Evolutionary conservation across 768 basidiomycete genomes (phyloP), one percentile per base, ranked within the genome.

Genomic region (Pleurotus pulmonarius): DNA sequence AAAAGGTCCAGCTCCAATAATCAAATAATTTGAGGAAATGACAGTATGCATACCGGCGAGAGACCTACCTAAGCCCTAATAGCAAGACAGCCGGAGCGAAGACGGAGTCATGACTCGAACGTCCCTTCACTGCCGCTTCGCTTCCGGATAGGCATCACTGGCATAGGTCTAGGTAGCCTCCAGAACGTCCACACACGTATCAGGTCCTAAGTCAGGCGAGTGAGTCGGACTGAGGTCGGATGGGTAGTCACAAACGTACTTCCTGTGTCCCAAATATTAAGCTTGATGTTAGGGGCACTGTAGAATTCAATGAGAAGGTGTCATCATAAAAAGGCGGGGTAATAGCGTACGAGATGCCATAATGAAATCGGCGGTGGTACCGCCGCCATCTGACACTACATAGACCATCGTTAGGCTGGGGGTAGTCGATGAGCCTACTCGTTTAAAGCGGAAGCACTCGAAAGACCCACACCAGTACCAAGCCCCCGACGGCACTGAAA

Each of bases 341-440:
- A 25, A 22, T 26, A 22, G 15, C 49, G 16, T 37, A 49, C 49
- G 49, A 13, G 49, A 49, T n/a, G 49, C 49, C 24, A 49, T 49
- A n/a, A 49, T 37, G 49, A 49, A 49, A 34, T 49, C 49, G 29
- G 49, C 26, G 11, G 12, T 26, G 15, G 24, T 49, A 7, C 49
- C 49, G 49, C 37, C 49, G 12, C 49, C 49, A 49, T 49, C 37
- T 26, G 49, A 49, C 4, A 49, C 49, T 13, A 49, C 49, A 49
- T 49, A 49, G 12, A 49, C 49, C 29, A 49, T 15, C 22, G 49
- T 49, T 12, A 49, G 29, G 16, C 49, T 49, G 13, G 16, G 37
- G 37, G 16, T 15, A n/a, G 26, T 16, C n/a, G 37, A 26, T 49
- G 16, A 25, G 16, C 20, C 29, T 29, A 29, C 29, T 9, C 6